Conservation (phyloP, 768 basidiomycete species). For the Suillus americanus region DNA sequence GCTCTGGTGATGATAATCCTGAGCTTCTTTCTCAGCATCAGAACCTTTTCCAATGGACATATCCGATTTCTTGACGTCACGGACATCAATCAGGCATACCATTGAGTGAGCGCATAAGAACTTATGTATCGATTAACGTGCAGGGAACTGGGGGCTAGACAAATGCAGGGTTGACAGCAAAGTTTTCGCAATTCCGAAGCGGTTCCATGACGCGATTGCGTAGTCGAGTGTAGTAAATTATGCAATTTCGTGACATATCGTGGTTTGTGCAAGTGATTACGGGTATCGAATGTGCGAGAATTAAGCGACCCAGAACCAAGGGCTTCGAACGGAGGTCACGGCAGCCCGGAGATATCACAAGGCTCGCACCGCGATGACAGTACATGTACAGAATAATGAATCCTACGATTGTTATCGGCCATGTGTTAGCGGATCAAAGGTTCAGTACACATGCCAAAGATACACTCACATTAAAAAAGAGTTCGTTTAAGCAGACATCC, state of each 20-base stretch:
- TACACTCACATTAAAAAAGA: constrained; percentile 71
- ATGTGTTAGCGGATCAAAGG: constrained; percentile 8
- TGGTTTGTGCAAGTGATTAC: constrained; percentile 13
- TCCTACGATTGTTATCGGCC: constrained; percentile 47
- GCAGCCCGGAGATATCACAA: constrained; percentile 17
- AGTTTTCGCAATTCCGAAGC: neutral
- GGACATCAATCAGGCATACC: neutral
- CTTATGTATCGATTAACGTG: neutral
- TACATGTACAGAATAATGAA: constrained; percentile 64
- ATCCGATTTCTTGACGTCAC: neutral
- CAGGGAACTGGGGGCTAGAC: neutral
- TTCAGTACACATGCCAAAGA: constrained; percentile 7
- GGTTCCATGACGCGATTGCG: neutral
- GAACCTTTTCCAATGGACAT: neutral
- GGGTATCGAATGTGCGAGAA: constrained; percentile 15
- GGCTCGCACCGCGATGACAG: constrained; percentile 60
- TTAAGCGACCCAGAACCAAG: neutral
- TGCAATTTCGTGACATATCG: constrained; percentile 3
- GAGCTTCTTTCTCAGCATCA: neutral
- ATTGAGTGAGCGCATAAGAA: neutral
- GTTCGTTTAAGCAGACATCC: constrained; percentile 74
- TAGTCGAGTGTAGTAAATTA: neutral
- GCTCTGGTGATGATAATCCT: neutral
- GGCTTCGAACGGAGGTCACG: neutral
- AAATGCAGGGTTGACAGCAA: neutral